Evolutionary conservation across 1,284 basidiomycete species (phyloP), one percentile per base, ranked within the genome.

Genomic region (Pseudozyma hubeiensis): DNA sequence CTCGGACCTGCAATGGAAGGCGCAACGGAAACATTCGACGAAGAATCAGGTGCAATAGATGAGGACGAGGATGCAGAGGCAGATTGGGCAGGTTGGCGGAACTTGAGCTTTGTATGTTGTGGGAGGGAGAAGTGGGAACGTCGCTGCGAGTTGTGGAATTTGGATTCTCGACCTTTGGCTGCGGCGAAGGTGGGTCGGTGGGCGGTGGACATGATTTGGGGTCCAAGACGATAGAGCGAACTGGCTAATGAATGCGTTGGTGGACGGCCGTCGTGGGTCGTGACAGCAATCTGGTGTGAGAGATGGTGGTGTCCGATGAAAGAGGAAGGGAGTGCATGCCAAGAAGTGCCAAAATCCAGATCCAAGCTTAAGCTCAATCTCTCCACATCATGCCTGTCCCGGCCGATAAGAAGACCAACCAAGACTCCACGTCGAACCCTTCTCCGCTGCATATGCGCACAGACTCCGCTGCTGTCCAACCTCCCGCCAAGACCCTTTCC

Each of bases 121-220:
- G 83, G 69, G 7, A 81, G 37, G 8, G 69, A 34, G n/a, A 56
- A 49, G 17, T 63, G 55, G 5, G 48, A 48, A 11, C 44, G 63
- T 17, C 71, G 64, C 5, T 67, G 57, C 1, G 78, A 76, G 14
- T 64, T 58, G 30, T 80, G 81, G 0, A 70, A 43, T 11, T 64
- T 47, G 37, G 82, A 76, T 2, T 48, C 59, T 49, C 74, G 69
- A 33, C 71, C 83, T 33, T 68, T 64, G 35, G 81, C 80, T 16
- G 82, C 78, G 16, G 69, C 65, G 64, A 81, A 84, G 30, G 76
- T 83, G 10, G 82, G 82, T n/a, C 81, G 73, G 50, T 84, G 82
- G 8, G 81, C 75, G 13, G 80, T 65, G 7, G 80, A 82, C 81
- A 80, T 81, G n/a, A n/a, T n/a, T n/a, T n/a, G n/a, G n/a, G n/a